Evolutionary conservation across 768 basidiomycete species (phyloP).

Genomic region (Candolleomyces efflorescens): DNA sequence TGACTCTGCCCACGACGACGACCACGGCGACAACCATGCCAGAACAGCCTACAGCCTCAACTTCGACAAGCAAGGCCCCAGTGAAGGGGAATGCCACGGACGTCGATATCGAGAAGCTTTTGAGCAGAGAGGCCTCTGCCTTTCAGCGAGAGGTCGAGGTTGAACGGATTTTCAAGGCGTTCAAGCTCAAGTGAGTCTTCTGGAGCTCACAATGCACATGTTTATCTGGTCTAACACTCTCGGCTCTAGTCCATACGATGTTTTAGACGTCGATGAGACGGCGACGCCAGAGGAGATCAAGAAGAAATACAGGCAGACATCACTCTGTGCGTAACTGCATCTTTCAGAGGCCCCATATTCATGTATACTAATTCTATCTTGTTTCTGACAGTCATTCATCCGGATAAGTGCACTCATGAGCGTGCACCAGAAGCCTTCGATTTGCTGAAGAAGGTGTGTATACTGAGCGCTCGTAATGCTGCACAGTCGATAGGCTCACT

Average conservation of each 20-base stretch:
- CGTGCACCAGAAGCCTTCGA: constrained; percentile 93
- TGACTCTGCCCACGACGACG: background rate
- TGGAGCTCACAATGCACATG: background rate
- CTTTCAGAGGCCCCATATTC: constrained; percentile 1
- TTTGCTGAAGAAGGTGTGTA: constrained; percentile 79
- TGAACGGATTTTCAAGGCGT: constrained; percentile 87
- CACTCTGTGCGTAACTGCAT: constrained; percentile 60
- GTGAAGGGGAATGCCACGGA: constrained; percentile 25
- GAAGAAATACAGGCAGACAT: constrained; percentile 81
- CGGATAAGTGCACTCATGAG: constrained; percentile 91
- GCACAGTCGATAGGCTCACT: background rate
- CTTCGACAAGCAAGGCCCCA: constrained; percentile 7
- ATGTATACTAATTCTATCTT: constrained; percentile 4
- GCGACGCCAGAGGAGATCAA: constrained; percentile 82
- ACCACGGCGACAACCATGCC: background rate
- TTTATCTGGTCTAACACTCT: background rate
- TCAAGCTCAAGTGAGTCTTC: constrained; percentile 85
- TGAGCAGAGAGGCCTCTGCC: constrained; percentile 76
- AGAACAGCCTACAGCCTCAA: background rate
- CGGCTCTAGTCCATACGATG: constrained; percentile 81
- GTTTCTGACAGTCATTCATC: constrained; percentile 79
- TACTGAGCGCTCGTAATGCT: background rate
- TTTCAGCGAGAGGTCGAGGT: constrained; percentile 87
- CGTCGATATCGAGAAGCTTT: constrained; percentile 71
- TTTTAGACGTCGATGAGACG: constrained; percentile 72